A percentile compares a stretch with the other conserved stretches of the same genome.
These are phyloP conservation scores for Rhizopogon vulgaris DNA, from an alignment of 768 basidiomycete species.

Conservation along the genomic window DNA sequence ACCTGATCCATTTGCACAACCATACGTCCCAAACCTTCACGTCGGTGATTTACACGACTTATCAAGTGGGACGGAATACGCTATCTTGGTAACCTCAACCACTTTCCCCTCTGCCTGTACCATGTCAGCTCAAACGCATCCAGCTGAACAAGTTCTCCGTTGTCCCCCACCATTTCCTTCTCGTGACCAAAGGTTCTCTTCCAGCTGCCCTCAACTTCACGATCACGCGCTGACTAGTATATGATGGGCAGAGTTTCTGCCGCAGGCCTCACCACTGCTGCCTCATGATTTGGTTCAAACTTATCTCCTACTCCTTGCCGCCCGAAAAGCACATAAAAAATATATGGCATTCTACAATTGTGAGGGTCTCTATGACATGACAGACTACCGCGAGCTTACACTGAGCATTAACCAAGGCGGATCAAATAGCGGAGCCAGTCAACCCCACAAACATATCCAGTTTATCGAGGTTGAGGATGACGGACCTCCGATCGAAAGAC, in stretches of 20 bases:
- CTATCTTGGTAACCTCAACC: conserved; percentile 53
- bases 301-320: conserved; percentile 70
- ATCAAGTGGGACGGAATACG: conserved; percentile 51
- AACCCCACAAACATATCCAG: conserved; percentile 89
- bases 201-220: neutral
- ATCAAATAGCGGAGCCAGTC: conserved; percentile 77
- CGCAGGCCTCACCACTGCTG: conserved; percentile 74
- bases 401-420: conserved; percentile 45
- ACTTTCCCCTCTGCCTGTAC: neutral
- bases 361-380: conserved; percentile 26
- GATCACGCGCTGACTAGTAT: neutral
- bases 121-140: neutral
- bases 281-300: conserved; percentile 75
- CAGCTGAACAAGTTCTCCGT: conserved; percentile 88
- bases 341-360: conserved; percentile 92
- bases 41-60: conserved; percentile 68
- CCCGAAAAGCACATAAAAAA: conserved; percentile 48
- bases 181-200: conserved; percentile 73
- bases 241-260: conserved; percentile 50
- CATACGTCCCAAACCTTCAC: conserved; percentile 71
- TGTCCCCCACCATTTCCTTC: conserved; percentile 78
- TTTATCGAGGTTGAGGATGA: conserved; percentile 61
- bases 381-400: conserved; percentile 1
- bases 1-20: conserved; percentile 77
- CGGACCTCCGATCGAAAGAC: conserved; percentile 72